phyloP scores from a whole-genome alignment of 345 rosid genomes.

The Toxicodendron radicans region DNA sequence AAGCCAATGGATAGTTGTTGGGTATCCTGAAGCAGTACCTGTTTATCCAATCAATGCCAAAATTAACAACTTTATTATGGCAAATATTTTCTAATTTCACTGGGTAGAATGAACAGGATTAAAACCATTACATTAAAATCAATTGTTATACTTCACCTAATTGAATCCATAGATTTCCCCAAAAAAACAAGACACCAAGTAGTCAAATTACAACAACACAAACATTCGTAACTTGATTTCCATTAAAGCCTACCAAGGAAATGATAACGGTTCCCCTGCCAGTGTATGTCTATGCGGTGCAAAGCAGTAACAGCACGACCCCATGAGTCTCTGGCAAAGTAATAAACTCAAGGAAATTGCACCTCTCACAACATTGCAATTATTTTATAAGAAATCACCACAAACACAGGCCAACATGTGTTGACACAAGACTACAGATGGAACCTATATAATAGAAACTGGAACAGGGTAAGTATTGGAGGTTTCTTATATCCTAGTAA shows the following conservation, averaged over 20 bases:
- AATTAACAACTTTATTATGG: neutral
- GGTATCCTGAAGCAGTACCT: conserved; percentile 88
- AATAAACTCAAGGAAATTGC: neutral
- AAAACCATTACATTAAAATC: neutral
- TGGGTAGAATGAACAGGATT: neutral
- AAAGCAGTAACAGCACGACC: neutral
- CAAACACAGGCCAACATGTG: neutral
- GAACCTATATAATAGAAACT: neutral
- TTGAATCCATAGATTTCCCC: neutral
- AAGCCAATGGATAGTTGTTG: conserved; percentile 57
- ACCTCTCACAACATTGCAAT: neutral
- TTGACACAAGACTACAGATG: neutral
- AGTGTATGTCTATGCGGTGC: neutral
- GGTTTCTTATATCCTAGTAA: neutral
- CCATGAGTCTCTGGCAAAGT: neutral
- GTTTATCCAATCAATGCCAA: conserved; percentile 23
- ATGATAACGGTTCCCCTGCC: neutral
- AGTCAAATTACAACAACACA: neutral
- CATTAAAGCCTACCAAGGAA: neutral
- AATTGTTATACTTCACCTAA: neutral
- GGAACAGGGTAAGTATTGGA: neutral
- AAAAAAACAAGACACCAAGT: neutral
- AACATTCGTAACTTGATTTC: neutral
- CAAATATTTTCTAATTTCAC: neutral
- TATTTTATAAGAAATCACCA: neutral